Base-by-base conservation (phyloP, 805 yeast genomes). In the Sungouiella blattae region DNA sequence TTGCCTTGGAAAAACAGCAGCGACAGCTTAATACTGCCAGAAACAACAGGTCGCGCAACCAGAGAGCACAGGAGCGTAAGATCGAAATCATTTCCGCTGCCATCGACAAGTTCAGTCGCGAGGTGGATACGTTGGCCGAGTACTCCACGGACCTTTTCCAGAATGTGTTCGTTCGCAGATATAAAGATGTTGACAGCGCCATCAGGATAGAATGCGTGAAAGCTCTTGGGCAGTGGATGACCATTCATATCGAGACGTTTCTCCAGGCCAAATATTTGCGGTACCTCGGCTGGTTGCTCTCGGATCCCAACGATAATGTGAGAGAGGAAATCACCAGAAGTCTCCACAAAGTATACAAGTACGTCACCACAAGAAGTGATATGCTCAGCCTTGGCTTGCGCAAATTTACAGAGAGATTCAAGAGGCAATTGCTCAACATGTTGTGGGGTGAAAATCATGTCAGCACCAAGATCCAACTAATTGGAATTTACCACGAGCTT, bases 241-340 rank as follows among this genome's bases (percentile, higher is more conserved):
- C 72, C n/a, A 52, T 62, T 5, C 74, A 73, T 41, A 94, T 95
- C 0, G 88, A 83, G 38, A 62, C 69, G 35, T 87, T 84, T 49
- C 73, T 83, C 44, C 83, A 78, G 41, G 79, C 82, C 9, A 65
- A 80, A 1, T 86, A 79, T 50, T 67, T 87, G 43, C 73, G 88
- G 43, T 86, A 84, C 56, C 71, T 84, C 50, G 95, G 95, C 4
- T 84, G 94, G 94, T 65, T 86, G 22, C 62, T 89, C 27, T 79
- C 89, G n/a, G 96, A 88, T 52, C 65, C 77, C 2, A 71, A 75
- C 11, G 57, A 73, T 8, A 43, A 53, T 3, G 94, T 86, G 1
- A 71, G 95, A 46, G 53, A 68, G 6, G 87, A 84, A 46, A 88
- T 79, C 2, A 52, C 83, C 17, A 75, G 69, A 45, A 69, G 73